Base-by-base conservation (phyloP, 148 eudicot genomes). In the Vaccinium macrocarpon region DNA sequence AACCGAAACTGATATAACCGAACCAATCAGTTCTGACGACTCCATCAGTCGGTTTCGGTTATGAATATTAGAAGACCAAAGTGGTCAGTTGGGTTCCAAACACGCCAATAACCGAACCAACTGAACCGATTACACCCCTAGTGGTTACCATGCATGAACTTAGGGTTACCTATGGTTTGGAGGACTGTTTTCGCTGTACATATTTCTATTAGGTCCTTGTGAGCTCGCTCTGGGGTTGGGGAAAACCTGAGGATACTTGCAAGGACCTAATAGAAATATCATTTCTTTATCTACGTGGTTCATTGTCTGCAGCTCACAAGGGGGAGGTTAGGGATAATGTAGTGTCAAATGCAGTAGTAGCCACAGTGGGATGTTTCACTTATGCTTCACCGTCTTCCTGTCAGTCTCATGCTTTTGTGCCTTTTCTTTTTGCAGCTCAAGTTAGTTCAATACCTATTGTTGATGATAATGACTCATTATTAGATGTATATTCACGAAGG, bases 371-470 rank as follows among this genome's bases (percentile, higher is more conserved):
- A 38, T 72, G 12, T 68, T 52, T 53, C 8, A 5, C 18, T 32
- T 16, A 82, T 29, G 10, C 56, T 56, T 70, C 66, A 25, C 53
- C 80, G 66, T 51, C 19, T 84, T 11, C 56, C 23, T 49, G 59
- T 21, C 6, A 72, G 21, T 49, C 53, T 78, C 14, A 74, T 87
- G 56, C 55, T 48, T 55, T 81, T 56, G 0, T 18, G 16, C n/a
- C 55, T 51, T 74, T 38, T 70, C 8, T 71, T 42, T 84, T 88
- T 84, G 90, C 93, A 92, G 95, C 92, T 83, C 90, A 91, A 88
- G 92, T 92, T 66, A 92, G 95, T 85, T 88, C 95, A 76, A 89
- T 92, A 82, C 95, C 95, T 12, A 90, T 92, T 83, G 93, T 92
- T 79, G 95, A 92, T 82, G 93, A 89, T 68, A 89, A 90, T 72